Conservation (phyloP, 192 early-diverging fungal species). For the Backusella morwellensis region DNA sequence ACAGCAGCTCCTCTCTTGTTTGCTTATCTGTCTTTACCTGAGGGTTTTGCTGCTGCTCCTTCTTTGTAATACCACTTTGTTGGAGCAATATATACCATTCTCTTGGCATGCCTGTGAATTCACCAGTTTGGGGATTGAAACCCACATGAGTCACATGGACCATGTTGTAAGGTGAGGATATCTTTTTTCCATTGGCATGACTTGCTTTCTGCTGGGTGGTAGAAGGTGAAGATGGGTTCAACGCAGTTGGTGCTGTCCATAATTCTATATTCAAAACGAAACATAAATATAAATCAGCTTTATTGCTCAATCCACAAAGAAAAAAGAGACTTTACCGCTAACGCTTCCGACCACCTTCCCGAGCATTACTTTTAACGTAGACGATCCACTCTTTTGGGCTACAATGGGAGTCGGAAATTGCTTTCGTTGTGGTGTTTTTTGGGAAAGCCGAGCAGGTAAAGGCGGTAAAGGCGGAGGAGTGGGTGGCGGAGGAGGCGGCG, state of each 20-base stretch:
- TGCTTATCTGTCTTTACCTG: slow-evolving; percentile 46
- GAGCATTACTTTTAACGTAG: slow-evolving; percentile 48
- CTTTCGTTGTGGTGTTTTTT: neutral
- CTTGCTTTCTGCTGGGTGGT: slow-evolving; percentile 44
- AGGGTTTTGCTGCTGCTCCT: slow-evolving; percentile 89
- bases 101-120: slow-evolving; percentile 91
- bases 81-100: slow-evolving; percentile 92
- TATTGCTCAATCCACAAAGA: neutral
- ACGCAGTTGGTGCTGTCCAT: slow-evolving; percentile 25
- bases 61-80: slow-evolving; percentile 91
- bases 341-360: slow-evolving; percentile 50
- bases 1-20: no score
- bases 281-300: neutral
- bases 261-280: slow-evolving; percentile 15
- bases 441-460: neutral
- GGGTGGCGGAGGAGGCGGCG: neutral
- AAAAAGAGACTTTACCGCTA: slow-evolving; percentile 33
- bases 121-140: slow-evolving; percentile 94
- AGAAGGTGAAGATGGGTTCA: neutral
- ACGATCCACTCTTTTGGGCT: slow-evolving; percentile 14
- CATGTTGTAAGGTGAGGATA: slow-evolving; percentile 95
- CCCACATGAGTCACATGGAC: slow-evolving; percentile 98
- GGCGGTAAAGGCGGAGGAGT: neutral
- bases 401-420: neutral
- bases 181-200: slow-evolving; percentile 65